Evolutionary conservation across 805 yeast genomes (phyloP), one percentile per base, ranked within the genome.

Genomic region (Saturnispora kantuleensis): DNA sequence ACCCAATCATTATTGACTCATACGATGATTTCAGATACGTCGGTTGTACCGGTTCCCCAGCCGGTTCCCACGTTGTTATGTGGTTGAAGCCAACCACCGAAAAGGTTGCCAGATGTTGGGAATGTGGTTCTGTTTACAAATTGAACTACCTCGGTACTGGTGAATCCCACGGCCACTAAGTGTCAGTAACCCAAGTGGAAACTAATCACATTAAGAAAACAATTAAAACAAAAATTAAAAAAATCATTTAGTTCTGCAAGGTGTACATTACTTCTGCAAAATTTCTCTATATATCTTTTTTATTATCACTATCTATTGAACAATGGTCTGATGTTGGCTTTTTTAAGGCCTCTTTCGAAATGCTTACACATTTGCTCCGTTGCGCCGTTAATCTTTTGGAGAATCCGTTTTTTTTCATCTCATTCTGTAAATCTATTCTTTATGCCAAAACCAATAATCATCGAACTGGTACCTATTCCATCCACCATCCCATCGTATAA

Each of bases 21-120:
- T 89, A 85, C 67, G 89, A 88, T 65, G 87, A 85, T 57, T 79
- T 78, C 75, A 84, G 97, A 74, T 90, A 86, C 64, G 89, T 93
- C 60, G 98, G 97, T 52, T 93, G 98, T 74, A 83, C 94, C 53
- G 98, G 98, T 62, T 77, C 85, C 55, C 96, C 95, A 61, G 94
- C 88, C 47, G 95, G 85, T 52, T 81, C 93, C 54, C 97, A 89
- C 70, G 81, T 77, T 58, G 77, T 86, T 54, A 78, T 80, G 81
- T 90, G 97, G 96, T 77, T 89, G 72, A 81, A 79, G 68, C 94
- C 94, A 58, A 83, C 88, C 55, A 77, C 73, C 53, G 84, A 77
- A 41, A 73, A 85, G 68, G 83, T 83, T 50, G 84, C 84, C 56
- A 87, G 98, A 80, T 93, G 97, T 73, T 86, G 96, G 96, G 96